Conservation (phyloP, 1,284 basidiomycete genomes). For the Boletus sp. region DNA sequence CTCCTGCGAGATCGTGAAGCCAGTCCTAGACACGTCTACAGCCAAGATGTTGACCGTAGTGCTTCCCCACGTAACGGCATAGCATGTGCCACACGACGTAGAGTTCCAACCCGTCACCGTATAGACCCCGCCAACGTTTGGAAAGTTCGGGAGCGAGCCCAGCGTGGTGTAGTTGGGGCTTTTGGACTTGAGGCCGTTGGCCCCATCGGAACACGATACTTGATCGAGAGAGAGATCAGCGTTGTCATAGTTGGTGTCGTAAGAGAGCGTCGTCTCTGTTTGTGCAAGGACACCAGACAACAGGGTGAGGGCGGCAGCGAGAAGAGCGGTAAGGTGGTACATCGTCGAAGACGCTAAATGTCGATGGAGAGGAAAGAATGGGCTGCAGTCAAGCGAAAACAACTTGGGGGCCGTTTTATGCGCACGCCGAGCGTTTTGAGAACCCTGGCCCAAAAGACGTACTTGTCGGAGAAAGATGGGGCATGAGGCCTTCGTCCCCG, state of each 20-base stretch:
- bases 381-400: neutral
- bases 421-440: neutral
- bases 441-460: conserved; percentile 1
- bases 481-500: neutral
- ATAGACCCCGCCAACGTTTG: conserved; percentile 32
- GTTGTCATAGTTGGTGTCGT: conserved; percentile 33
- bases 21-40: neutral
- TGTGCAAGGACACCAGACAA: conserved; percentile 12
- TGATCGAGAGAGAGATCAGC: conserved; percentile 18
- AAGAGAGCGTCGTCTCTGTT: conserved; percentile 20
- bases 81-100: neutral
- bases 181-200: conserved; percentile 27
- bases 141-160: conserved; percentile 30
- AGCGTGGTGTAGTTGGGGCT: conserved; percentile 33
- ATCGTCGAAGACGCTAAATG: conserved; percentile 8
- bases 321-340: conserved; percentile 10
- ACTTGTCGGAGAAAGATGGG: conserved; percentile 3
- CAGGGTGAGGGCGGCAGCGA: conserved; percentile 8
- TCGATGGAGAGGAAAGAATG: neutral
- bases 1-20: conserved; percentile 1
- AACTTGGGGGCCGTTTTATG: conserved; percentile 22
- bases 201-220: conserved; percentile 34
- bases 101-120: conserved; percentile 5
- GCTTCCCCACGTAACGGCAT: neutral
- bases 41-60: conserved; percentile 3